Evolutionary conservation across 495 filamentous ascomycete genomes (phyloP).

Genomic region (Neurospora tetrasperma): DNA sequence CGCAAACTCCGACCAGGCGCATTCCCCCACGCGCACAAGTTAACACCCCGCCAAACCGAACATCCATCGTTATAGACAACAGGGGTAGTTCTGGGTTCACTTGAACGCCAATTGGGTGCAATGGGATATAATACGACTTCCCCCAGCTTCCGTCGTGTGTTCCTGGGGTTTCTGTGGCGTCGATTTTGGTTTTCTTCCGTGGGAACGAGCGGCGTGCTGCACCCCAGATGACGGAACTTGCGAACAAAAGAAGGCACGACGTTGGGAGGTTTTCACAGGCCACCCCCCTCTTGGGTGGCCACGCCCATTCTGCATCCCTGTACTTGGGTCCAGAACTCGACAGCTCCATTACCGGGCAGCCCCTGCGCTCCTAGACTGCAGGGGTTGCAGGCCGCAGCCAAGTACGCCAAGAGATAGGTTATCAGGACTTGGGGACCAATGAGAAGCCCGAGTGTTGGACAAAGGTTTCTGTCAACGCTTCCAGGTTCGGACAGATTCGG

Average conservation of each 20-base stretch:
- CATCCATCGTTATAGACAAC: not conserved
- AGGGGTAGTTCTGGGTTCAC: not conserved
- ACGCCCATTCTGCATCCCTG: not conserved
- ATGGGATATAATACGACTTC: not conserved
- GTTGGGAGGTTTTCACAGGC: not conserved
- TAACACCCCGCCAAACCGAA: not conserved
- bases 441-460: constrained; percentile 10
- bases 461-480: constrained; percentile 16
- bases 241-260: constrained; percentile 1
- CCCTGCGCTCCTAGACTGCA: not conserved
- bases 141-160: not conserved
- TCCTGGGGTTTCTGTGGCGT: not conserved
- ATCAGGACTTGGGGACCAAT: constrained; percentile 15
- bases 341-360: not conserved
- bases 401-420: constrained; percentile 23
- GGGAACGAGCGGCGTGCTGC: not conserved
- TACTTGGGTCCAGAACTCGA: not conserved
- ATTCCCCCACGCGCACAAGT: not conserved
- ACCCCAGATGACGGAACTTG: constrained; percentile 2
- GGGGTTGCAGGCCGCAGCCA: not conserved
- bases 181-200: not conserved
- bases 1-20: not conserved
- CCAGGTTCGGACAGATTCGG: constrained; percentile 7
- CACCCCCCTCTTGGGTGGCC: not conserved
- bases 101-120: not conserved